Evolutionary conservation across 257 asterid species (phyloP).

Genomic region (Apocynum venetum): DNA sequence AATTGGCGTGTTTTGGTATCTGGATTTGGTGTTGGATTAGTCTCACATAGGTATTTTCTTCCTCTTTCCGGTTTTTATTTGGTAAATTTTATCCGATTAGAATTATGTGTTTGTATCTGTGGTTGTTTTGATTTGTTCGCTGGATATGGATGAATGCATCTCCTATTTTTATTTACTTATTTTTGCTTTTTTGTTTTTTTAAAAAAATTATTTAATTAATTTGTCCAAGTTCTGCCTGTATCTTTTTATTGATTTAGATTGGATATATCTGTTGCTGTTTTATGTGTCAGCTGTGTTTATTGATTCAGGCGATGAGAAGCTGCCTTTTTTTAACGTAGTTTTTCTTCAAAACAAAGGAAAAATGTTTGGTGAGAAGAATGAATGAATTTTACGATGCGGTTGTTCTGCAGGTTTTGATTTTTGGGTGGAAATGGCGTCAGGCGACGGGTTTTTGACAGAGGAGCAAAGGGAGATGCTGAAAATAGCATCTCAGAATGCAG

Average conservation of each 20-base stretch:
- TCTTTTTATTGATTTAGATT: not conserved
- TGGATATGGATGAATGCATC: not conserved
- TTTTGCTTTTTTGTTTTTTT: not conserved
- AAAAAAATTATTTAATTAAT: not conserved
- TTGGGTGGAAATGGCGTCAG: slow-evolving; percentile 62
- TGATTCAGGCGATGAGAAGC: not conserved
- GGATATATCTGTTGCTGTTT: slow-evolving; percentile 5
- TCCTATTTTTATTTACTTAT: not conserved
- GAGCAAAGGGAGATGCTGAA: slow-evolving; percentile 80
- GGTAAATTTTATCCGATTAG: not conserved
- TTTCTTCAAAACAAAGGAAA: not conserved
- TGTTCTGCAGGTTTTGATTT: slow-evolving; percentile 32
- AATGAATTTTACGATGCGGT: not conserved
- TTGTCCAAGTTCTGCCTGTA: not conserved
- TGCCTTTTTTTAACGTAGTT: not conserved
- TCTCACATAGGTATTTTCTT: slow-evolving; percentile 27
- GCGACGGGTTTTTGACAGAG: slow-evolving; percentile 85
- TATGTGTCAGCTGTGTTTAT: not conserved
- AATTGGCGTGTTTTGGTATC: slow-evolving; percentile 1
- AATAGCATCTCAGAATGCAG: slow-evolving; percentile 70
- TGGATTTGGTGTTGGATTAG: slow-evolving; percentile 4
- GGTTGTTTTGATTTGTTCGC: not conserved
- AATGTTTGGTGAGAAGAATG: not conserved
- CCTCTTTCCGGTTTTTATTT: not conserved
- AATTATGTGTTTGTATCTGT: slow-evolving; percentile 4